Percentiles rank a stretch among this genome's conserved stretches.
These are phyloP conservation scores for Epichloe uncinata DNA, from an alignment of 2,329 filamentous ascomycete genomes.

Conservation along the genomic window DNA sequence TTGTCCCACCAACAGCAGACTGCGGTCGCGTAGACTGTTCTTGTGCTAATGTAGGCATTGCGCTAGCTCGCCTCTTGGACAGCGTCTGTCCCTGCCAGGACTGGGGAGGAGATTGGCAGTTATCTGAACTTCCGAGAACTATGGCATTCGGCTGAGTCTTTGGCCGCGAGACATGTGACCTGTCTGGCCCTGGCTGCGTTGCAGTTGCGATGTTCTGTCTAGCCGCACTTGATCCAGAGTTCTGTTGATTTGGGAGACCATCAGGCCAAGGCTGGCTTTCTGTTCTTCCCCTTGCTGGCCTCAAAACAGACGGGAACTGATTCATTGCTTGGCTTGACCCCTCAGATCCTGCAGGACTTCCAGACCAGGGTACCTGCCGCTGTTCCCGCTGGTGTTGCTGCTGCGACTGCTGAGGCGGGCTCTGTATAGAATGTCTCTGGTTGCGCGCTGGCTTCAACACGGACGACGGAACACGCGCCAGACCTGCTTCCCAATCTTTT, in stretches of 20 bases:
- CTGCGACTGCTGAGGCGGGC: background rate
- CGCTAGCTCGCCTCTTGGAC: too few species aligned
- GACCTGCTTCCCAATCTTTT: background rate
- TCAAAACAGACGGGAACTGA: constrained; percentile 9
- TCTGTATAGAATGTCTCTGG: background rate
- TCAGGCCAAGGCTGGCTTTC: background rate
- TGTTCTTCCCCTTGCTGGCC: constrained; percentile 7
- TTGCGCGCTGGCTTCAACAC: constrained; percentile 6
- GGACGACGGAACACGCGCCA: constrained; percentile 5
- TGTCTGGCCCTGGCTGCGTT: too few species aligned
- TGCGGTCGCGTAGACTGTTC: too few species aligned
- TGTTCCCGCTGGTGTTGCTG: background rate
- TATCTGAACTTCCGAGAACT: too few species aligned
- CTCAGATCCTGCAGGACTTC: background rate
- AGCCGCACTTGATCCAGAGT: background rate
- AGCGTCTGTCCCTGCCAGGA: too few species aligned
- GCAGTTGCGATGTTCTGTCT: too few species aligned
- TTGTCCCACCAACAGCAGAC: too few species aligned
- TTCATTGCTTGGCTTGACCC: background rate
- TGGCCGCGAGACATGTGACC: too few species aligned
- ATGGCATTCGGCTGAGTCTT: too few species aligned
- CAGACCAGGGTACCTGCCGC: background rate
- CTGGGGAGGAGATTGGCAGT: too few species aligned
- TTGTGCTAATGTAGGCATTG: too few species aligned
- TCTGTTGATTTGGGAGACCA: background rate